These are phyloP conservation scores for Adansonia rubrostipa DNA, from an alignment of 441 rosid species.

Conservation along the genomic window DNA sequence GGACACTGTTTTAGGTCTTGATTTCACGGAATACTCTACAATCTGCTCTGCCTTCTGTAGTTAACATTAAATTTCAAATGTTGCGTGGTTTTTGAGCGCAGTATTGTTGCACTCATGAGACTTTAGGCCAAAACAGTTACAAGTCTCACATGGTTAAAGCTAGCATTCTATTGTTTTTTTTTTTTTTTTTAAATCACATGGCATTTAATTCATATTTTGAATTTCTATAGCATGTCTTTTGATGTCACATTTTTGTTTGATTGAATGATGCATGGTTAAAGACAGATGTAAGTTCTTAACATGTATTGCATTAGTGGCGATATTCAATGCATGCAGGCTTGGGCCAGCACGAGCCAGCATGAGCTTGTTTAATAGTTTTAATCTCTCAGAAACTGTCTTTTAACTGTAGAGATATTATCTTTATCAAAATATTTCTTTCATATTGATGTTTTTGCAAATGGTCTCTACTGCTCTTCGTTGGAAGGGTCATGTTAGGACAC, in stretches of 20 bases:
- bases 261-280: neutral
- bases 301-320: neutral
- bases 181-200: neutral
- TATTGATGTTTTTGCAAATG: neutral
- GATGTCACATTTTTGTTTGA: neutral
- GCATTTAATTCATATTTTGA: neutral
- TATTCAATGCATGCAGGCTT: neutral
- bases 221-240: neutral
- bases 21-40: neutral
- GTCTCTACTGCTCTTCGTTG: neutral
- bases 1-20: neutral
- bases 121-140: neutral
- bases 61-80: neutral
- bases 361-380: neutral
- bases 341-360: neutral
- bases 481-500: slow-evolving; percentile 7
- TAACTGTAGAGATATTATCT: neutral
- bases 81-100: neutral
- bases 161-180: neutral
- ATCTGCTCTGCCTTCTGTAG: neutral
- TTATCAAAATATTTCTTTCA: neutral
- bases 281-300: neutral
- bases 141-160: neutral
- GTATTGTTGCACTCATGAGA: neutral
- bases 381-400: neutral